phyloP scores from a whole-genome alignment of 2,329 filamentous ascomycete species.

The Coleophoma eucalyptorum region DNA sequence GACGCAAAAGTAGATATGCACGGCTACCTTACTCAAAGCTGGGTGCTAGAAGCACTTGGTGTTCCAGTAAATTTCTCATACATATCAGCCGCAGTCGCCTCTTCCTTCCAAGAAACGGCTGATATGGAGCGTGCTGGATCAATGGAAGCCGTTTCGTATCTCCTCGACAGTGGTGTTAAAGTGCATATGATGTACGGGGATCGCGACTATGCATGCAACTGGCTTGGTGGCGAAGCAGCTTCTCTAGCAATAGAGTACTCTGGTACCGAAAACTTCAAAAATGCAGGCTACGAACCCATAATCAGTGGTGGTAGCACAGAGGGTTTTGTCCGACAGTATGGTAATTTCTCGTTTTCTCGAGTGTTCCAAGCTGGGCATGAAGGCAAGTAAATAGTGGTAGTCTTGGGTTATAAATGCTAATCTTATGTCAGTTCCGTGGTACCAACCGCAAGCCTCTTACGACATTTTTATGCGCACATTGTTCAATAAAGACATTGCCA shows the following conservation, averaged over 20 bases:
- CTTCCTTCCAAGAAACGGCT: constrained; percentile 39
- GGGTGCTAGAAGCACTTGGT: constrained; percentile 51
- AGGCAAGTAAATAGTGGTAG: no score
- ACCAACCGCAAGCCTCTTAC: no score
- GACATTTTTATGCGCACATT: neutral
- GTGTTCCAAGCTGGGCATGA: neutral
- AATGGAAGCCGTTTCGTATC: constrained; percentile 49
- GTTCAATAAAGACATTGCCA: neutral
- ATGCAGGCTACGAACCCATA: neutral
- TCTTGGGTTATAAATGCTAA: no score
- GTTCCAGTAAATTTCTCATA: constrained; percentile 53
- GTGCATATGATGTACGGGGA: constrained; percentile 67
- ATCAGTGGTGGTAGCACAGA: neutral
- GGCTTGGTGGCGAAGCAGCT: constrained; percentile 4
- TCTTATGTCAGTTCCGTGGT: no score
- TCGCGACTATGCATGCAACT: constrained; percentile 57
- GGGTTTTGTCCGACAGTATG: neutral
- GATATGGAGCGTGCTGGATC: constrained; percentile 61
- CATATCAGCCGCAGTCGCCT: constrained; percentile 35
- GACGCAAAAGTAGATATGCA: neutral
- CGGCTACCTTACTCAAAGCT: constrained; percentile 6
- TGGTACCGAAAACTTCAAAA: neutral
- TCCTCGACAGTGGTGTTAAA: constrained; percentile 57
- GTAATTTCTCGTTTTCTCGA: neutral
- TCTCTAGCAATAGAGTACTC: neutral